phyloP scores from a whole-genome alignment of 2,329 filamentous ascomycete species.

The Aspergillus tubingensis region DNA sequence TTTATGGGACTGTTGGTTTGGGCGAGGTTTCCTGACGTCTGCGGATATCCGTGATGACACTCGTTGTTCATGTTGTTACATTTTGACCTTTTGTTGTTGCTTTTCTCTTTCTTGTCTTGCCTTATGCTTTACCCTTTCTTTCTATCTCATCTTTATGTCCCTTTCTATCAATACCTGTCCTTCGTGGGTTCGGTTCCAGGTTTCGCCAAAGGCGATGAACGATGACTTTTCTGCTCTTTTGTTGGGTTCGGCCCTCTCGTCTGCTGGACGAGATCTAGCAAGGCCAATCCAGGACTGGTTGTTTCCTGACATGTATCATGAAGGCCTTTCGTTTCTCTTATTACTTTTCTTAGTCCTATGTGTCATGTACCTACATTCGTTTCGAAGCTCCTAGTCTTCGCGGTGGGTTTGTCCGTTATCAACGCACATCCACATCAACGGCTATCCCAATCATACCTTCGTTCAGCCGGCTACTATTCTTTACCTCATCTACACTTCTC shows the following conservation, averaged over 20 bases:
- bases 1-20: slow-evolving; percentile 18
- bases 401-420: not conserved
- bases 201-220: not conserved
- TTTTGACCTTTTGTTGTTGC: not conserved
- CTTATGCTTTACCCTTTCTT: not conserved
- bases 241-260: not conserved
- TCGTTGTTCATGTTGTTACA: slow-evolving; percentile 2
- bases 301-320: not conserved
- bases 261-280: too few species aligned
- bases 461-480: not conserved
- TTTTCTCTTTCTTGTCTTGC: not conserved
- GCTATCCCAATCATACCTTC: not conserved
- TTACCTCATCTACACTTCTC: not conserved
- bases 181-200: not conserved
- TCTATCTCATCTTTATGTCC: not conserved
- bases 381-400: not conserved
- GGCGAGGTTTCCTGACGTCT: slow-evolving; percentile 12
- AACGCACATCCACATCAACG: not conserved
- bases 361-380: not conserved
- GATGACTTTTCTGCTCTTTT: not conserved
- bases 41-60: slow-evolving; percentile 7
- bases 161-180: too few species aligned
- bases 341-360: not conserved
- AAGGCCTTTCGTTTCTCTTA: not conserved
- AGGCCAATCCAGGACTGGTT: not conserved